Conservation (phyloP, 1,284 basidiomycete species). For the Malassezia psittaci region DNA sequence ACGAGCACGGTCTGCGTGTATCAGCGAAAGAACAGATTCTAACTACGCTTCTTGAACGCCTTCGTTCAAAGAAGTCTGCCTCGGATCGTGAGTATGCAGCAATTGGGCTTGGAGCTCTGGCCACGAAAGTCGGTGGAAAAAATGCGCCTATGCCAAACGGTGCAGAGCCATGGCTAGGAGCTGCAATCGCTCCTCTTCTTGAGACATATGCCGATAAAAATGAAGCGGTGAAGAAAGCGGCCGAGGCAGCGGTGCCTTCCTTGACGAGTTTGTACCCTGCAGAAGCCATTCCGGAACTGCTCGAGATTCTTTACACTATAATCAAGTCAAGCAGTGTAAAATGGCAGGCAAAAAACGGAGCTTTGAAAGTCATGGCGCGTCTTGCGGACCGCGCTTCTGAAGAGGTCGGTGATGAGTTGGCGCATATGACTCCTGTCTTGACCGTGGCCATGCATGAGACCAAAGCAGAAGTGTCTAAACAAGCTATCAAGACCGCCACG, state of each 20-base stretch:
- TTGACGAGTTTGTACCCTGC: conserved; percentile 75
- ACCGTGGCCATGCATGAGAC: conserved; percentile 94
- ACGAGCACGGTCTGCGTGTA: conserved; percentile 37
- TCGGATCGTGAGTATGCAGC: conserved; percentile 86
- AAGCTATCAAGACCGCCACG: conserved; percentile 85
- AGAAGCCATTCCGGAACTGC: conserved; percentile 61
- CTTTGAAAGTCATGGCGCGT: conserved; percentile 62
- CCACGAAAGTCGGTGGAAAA: conserved; percentile 44
- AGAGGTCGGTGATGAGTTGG: conserved; percentile 74
- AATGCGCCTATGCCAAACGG: conserved; percentile 57
- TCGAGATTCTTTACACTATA: conserved; percentile 62
- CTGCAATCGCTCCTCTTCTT: conserved; percentile 67
- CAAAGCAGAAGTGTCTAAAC: conserved; percentile 79
- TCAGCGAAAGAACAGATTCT: conserved; percentile 47
- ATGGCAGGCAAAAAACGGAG: conserved; percentile 92
- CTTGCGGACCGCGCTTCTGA: conserved; percentile 63
- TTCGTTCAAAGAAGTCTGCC: conserved; percentile 72
- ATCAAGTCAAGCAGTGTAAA: conserved; percentile 65
- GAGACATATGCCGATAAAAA: conserved; percentile 90
- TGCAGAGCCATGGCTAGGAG: conserved; percentile 68
- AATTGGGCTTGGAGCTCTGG: conserved; percentile 55
- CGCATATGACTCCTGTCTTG: conserved; percentile 70
- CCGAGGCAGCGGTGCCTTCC: conserved; percentile 69
- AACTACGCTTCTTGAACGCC: conserved; percentile 52
- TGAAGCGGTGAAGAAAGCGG: conserved; percentile 75